Conservation (phyloP, 352 stramenopile species). For the Thraustotheca clavata region DNA sequence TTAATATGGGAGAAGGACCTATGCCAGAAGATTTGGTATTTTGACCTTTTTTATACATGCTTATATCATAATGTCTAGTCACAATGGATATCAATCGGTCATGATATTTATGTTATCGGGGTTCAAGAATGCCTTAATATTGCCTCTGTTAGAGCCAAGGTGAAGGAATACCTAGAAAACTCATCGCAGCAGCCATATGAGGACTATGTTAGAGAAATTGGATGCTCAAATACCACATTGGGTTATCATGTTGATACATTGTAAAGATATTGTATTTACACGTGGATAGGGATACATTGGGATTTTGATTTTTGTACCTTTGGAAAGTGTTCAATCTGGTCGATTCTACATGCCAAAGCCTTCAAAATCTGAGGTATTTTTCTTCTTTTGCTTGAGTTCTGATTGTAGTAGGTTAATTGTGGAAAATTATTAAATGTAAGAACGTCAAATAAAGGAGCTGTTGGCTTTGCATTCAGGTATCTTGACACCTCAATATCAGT, state of each 20-base stretch:
- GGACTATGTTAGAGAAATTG: constrained; percentile 75
- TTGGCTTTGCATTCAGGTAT: constrained; percentile 80
- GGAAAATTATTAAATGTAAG: constrained; percentile 69
- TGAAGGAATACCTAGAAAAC: constrained; percentile 50
- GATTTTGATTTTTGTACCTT: constrained; percentile 68
- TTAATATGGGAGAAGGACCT: constrained; percentile 14
- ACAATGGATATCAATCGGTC: constrained; percentile 76
- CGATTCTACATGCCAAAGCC: constrained; percentile 51
- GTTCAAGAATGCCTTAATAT: constrained; percentile 88
- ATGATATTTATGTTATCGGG: constrained; percentile 87
- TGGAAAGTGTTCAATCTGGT: constrained; percentile 46
- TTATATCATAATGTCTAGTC: constrained; percentile 16
- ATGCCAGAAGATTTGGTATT: neutral
- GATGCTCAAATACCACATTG: constrained; percentile 61
- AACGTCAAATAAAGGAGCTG: constrained; percentile 84
- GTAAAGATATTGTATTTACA: neutral
- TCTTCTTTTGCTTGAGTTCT: neutral
- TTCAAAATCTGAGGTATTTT: constrained; percentile 9
- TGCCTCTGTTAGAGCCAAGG: constrained; percentile 49
- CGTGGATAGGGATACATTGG: constrained; percentile 57
- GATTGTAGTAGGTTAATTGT: constrained; percentile 54
- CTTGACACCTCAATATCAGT: constrained; percentile 83
- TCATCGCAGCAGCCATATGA: constrained; percentile 51
- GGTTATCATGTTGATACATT: constrained; percentile 44
- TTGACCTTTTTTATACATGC: neutral